Conservation (phyloP, 2,329 filamentous ascomycete genomes). For the Diaporthe caulivora region DNA sequence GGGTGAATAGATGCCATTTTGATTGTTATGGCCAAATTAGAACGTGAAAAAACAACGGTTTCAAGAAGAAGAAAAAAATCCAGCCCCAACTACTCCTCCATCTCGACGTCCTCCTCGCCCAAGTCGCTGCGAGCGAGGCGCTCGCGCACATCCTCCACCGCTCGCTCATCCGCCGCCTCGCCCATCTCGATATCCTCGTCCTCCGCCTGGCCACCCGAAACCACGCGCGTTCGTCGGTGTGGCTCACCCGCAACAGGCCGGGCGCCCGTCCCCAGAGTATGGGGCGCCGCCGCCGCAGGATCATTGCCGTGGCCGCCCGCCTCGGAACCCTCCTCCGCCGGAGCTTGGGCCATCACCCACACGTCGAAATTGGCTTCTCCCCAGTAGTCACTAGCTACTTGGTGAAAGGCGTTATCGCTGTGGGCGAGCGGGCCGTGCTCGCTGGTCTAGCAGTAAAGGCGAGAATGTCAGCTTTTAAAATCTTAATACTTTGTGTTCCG, state of each 20-base stretch:
- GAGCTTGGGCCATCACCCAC: neutral
- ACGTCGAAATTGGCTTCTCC: neutral
- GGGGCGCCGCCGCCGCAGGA: neutral
- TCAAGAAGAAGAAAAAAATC: no score
- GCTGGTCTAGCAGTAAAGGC: neutral
- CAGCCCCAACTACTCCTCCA: slow-evolving; percentile 8
- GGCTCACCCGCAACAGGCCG: slow-evolving; percentile 1
- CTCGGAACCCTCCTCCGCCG: neutral
- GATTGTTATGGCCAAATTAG: no score
- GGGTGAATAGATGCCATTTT: no score
- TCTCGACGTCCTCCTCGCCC: slow-evolving; percentile 1
- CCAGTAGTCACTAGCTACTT: neutral
- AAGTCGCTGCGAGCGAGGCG: neutral
- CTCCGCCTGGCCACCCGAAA: slow-evolving; percentile 5
- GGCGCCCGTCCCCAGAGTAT: slow-evolving; percentile 19
- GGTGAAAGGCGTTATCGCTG: slow-evolving; percentile 20
- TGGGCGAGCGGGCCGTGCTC: slow-evolving; percentile 21
- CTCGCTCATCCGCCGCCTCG: neutral
- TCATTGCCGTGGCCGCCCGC: neutral
- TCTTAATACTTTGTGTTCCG: neutral
- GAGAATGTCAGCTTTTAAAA: neutral
- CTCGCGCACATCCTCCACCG: neutral
- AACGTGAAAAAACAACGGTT: no score
- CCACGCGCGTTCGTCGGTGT: neutral
- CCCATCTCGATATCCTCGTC: slow-evolving; percentile 25